Base-by-base conservation (phyloP, 768 basidiomycete species). In the Tricholoma sp. region DNA sequence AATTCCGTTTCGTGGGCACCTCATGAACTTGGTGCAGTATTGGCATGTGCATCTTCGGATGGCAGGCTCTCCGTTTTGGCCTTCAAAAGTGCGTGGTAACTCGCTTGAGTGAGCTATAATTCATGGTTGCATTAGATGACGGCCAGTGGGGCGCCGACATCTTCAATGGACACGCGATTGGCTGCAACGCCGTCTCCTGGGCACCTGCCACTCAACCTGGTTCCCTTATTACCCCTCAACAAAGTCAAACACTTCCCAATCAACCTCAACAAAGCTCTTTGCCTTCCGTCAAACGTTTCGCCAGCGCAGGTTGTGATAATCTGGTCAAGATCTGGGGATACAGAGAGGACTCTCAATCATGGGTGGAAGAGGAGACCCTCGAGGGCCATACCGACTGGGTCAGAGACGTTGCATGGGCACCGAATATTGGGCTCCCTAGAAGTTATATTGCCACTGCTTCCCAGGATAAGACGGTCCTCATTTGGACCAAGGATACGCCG, bases 1-100 rank as follows among this genome's bases (percentile, higher is more conserved):
- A 99, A 99, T 75, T 95, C 95, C 0, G 89, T 98, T 19, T 92
- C 93, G 0, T 99, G 97, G 97, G 96, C 96, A n/a, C 94, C 97
- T 2, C 94, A 97, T 64, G 96, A 98, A 69, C 83, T 98, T 12
- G 97, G 96, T 32, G 93, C 97, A 0, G 95, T 98, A 60, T 80
- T 98, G 39, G 96, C 94, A 4, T 99, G 97, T 67, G 96, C 96
- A 1, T 95, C 92, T 19, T 96, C 93, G 1, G 97, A 99, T 71
- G 95, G 96, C 61, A 96, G 95, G 69, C 82, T 99, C 41, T 98
- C 96, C 8, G 94, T 99, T 35, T 77, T 99, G 55, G 90, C 90
- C 6, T 98, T 98, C 79, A 95, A 97, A 83, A 93, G 94, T 94
- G 57, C 49, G 84, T 78, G n/a, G 52, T 2, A 4, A 7, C 29